These are phyloP conservation scores for Extremus antarcticus DNA, from an alignment of 495 filamentous ascomycete genomes.

Conservation along the genomic window DNA sequence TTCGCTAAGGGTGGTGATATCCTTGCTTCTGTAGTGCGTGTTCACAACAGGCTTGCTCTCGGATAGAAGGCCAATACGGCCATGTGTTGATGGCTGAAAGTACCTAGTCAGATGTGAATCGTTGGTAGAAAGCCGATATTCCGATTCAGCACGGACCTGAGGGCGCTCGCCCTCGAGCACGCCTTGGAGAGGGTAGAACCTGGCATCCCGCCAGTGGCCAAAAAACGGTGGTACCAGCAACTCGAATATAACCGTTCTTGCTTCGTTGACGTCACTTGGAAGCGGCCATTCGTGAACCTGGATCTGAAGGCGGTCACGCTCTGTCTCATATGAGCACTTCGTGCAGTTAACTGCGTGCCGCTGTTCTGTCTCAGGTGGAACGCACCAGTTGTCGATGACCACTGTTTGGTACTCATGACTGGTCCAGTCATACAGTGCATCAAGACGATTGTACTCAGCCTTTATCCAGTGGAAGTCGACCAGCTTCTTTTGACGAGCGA, in stretches of 20 bases:
- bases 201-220: constrained; percentile 44
- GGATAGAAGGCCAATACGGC: too few species aligned
- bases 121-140: neutral
- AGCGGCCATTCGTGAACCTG: constrained; percentile 52
- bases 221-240: constrained; percentile 38
- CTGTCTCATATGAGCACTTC: constrained; percentile 23
- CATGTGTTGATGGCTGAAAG: too few species aligned
- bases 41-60: constrained; percentile 33
- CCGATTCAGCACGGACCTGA: too few species aligned
- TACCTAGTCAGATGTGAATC: constrained; percentile 14
- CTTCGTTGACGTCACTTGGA: constrained; percentile 25
- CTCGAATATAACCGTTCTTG: constrained; percentile 48
- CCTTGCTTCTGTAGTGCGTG: constrained; percentile 32
- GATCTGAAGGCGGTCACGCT: constrained; percentile 37
- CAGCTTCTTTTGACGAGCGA: constrained; percentile 32
- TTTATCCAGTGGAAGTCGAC: constrained; percentile 33
- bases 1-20: constrained; percentile 21
- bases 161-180: neutral
- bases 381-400: constrained; percentile 9
- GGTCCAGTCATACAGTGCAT: constrained; percentile 9
- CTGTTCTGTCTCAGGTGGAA: constrained; percentile 1
- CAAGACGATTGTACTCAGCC: constrained; percentile 28
- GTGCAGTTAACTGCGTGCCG: constrained; percentile 23
- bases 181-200: constrained; percentile 31
- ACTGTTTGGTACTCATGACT: constrained; percentile 25